Conservation (phyloP, 345 rosid species). For the Eucalyptus cloeziana region DNA sequence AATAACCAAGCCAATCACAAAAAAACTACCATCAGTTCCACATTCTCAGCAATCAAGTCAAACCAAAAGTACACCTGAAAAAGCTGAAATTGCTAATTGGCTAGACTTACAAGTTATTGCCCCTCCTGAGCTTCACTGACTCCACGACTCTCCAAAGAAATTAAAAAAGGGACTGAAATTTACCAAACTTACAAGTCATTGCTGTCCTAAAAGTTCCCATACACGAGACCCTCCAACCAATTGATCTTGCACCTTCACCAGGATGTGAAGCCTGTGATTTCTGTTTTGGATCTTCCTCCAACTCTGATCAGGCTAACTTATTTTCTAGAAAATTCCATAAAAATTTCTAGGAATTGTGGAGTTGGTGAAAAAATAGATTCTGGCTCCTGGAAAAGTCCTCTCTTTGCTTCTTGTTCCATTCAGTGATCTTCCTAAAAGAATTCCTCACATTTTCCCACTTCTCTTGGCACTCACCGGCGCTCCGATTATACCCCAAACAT, state of each 20-base stretch:
- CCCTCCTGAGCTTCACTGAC: neutral
- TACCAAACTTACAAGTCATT: neutral
- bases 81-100: neutral
- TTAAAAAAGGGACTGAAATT: neutral
- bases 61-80: neutral
- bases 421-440: conserved; percentile 10
- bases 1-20: neutral
- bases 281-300: neutral
- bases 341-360: neutral
- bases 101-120: neutral
- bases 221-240: neutral
- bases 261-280: neutral
- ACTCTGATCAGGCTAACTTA: neutral
- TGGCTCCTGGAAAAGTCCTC: neutral
- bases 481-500: conserved; percentile 20
- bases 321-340: neutral
- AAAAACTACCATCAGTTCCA: neutral
- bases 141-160: neutral
- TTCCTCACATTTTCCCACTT: conserved; percentile 33
- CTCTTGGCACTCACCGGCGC: conserved; percentile 15
- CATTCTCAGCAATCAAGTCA: neutral
- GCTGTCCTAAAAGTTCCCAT: neutral
- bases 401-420: conserved; percentile 8
- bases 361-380: neutral
- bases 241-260: neutral